Percentiles rank a stretch among this genome's conserved stretches.
Evolutionary conservation across 2,329 filamentous ascomycete genomes (phyloP).

Genomic region (Triangularia verruculosa): DNA sequence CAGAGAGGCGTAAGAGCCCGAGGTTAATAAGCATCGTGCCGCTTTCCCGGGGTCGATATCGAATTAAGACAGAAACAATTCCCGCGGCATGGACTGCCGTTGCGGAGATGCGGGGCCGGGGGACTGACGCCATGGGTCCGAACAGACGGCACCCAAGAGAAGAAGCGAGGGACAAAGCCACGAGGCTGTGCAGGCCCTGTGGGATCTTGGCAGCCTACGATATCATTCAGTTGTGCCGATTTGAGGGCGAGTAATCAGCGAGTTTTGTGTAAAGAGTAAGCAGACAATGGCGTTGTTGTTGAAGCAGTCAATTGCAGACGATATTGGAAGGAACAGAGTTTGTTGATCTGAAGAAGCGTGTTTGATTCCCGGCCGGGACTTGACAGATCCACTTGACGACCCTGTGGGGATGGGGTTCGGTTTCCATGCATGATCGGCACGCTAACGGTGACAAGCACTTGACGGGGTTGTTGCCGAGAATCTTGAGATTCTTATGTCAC

Average conservation of each 20-base stretch:
- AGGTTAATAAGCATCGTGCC: not conserved
- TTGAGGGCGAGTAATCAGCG: not conserved
- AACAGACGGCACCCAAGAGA: not conserved
- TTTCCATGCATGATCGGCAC: not conserved
- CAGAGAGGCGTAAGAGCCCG: not conserved
- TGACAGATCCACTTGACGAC: not conserved
- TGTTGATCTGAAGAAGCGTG: not conserved
- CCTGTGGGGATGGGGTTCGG: not conserved
- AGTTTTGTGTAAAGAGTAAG: not conserved
- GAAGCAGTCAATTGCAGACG: not conserved
- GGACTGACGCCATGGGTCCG: not conserved
- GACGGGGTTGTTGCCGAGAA: not conserved
- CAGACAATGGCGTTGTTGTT: not conserved
- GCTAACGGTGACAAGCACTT: not conserved
- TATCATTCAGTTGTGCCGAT: not conserved
- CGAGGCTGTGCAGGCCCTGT: slow-evolving; percentile 14
- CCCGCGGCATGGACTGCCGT: not conserved
- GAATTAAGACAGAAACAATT: not conserved
- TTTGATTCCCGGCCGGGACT: not conserved
- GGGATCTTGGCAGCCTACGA: not conserved
- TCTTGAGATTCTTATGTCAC: not conserved
- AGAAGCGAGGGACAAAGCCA: slow-evolving; percentile 8
- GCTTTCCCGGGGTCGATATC: not conserved
- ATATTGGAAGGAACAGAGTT: not conserved
- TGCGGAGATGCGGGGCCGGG: not conserved